Conservation (phyloP, 2,329 filamentous ascomycete genomes). For the Mollisiaceae sp. region DNA sequence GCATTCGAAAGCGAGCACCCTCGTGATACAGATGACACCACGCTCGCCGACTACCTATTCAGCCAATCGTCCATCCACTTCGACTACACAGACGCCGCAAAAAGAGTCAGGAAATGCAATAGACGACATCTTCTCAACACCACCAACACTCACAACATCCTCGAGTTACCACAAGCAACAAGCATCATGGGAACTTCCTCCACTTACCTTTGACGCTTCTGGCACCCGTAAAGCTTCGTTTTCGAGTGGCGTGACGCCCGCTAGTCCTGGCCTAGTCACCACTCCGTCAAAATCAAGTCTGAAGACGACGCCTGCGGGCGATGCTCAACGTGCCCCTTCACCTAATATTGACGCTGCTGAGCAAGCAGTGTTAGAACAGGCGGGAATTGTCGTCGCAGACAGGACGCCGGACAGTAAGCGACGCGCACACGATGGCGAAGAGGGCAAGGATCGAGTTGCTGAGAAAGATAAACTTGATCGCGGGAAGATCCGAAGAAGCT, state of each 20-base stretch:
- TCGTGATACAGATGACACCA: constrained; percentile 45
- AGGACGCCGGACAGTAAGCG: constrained; percentile 49
- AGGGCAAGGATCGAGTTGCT: constrained; percentile 35
- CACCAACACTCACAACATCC: constrained; percentile 49
- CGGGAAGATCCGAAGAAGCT: constrained; percentile 73
- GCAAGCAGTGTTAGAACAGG: constrained; percentile 69
- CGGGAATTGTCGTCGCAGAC: constrained; percentile 62
- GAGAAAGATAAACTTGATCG: constrained; percentile 44
- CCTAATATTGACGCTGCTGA: constrained; percentile 63
- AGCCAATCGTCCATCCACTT: constrained; percentile 42
- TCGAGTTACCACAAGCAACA: constrained; percentile 48
- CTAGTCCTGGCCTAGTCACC: constrained; percentile 35
- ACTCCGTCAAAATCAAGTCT: constrained; percentile 44
- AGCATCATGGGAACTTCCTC: constrained; percentile 51
- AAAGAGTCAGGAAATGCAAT: constrained; percentile 46
- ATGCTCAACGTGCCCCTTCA: constrained; percentile 41
- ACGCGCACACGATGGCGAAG: constrained; percentile 42
- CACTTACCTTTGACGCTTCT: constrained; percentile 44
- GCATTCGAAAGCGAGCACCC: constrained; percentile 46
- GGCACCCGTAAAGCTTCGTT: constrained; percentile 49
- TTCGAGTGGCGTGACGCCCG: constrained; percentile 48
- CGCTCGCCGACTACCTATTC: constrained; percentile 44
- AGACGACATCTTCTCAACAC: constrained; percentile 56
- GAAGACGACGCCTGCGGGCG: constrained; percentile 40
- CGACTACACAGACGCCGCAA: constrained; percentile 42